These are phyloP conservation scores for Lasiodiplodia sp. DNA, from an alignment of 2,329 filamentous ascomycete genomes.

Conservation along the genomic window DNA sequence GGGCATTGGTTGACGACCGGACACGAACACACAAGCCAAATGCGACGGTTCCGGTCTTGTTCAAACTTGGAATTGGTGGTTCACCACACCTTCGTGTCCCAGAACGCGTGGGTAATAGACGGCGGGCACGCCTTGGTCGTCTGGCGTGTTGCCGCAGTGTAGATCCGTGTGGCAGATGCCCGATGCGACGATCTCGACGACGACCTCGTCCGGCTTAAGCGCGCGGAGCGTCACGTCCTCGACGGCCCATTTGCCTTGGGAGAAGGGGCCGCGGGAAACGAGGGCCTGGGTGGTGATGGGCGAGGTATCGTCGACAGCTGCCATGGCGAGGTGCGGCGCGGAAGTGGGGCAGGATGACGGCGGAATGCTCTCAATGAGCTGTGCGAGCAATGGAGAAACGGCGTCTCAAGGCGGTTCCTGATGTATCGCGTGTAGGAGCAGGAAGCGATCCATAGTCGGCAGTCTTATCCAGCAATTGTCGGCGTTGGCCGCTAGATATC, in stretches of 20 bases:
- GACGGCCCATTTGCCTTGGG: slow-evolving; percentile 48
- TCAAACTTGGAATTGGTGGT: too few species aligned
- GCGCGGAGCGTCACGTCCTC: slow-evolving; percentile 45
- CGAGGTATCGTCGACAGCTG: neutral
- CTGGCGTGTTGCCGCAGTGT: slow-evolving; percentile 48
- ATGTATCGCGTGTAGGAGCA: neutral
- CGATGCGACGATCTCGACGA: slow-evolving; percentile 60
- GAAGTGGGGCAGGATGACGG: neutral
- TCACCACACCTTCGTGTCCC: slow-evolving; percentile 58
- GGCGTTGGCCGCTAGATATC: slow-evolving; percentile 10
- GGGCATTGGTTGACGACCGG: neutral
- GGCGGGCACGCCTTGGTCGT: slow-evolving; percentile 35
- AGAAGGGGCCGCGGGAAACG: slow-evolving; percentile 45
- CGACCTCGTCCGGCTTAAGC: slow-evolving; percentile 53
- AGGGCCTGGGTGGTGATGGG: slow-evolving; percentile 39
- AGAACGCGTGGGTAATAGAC: slow-evolving; percentile 56
- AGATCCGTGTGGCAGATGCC: slow-evolving; percentile 64
- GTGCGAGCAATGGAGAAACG: neutral
- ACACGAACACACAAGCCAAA: neutral
- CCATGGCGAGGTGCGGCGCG: neutral
- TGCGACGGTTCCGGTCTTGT: too few species aligned
- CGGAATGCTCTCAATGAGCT: neutral
- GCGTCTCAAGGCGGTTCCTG: neutral
- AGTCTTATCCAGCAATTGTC: slow-evolving; percentile 17
- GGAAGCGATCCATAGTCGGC: neutral